Evolutionary conservation across 768 basidiomycete genomes (phyloP), one percentile per base, ranked within the genome.

Genomic region (Austroboletus eburneus): DNA sequence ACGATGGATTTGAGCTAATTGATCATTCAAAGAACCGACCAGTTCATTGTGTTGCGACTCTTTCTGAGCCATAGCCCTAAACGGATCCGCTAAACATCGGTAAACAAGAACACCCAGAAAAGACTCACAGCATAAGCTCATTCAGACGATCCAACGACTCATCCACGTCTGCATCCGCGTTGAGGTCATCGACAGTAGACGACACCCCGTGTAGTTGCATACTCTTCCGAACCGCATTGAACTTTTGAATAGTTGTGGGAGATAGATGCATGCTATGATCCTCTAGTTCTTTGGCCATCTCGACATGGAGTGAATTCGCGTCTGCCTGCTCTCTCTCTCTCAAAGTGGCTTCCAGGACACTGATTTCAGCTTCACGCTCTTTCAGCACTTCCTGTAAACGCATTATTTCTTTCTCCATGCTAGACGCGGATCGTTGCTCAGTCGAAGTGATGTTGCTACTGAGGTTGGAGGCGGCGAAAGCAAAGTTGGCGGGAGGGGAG

Each of bases 31-130:
- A 25, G 71, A 71, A 34, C 90, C 83, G 22, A 96, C 86, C 20
- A 78, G 62, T 59, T 95, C 90, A 29, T 81, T 80, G 62, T 98
- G 95, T 27, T 82, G 74, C 4, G 90, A 86, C 65, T 99, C 96
- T 64, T 98, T 98, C 70, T 90, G 86, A 3, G 94, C 94, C 95
- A 98, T 97, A 3, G 95, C 91, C 52, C 92, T 96, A 48, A 12
- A 57, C 37, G 38, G 9, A 30, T 16, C 36, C 16, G 23, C 33
- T 60, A 9, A 50, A 50, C 36, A 48, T 42, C 16, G 23, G 34
- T 25, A 42, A 45, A 27, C 24, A 24, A 37, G 35, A 46, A 54
- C 32, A 5, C 45, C 18, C 22, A 13, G 21, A 48, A 50, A 36
- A 12, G 42, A 4, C 89, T 57, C 59, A 94, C 89, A 86, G 72